Base-by-base conservation (phyloP, 2,329 filamentous ascomycete genomes). In the Pyricularia sp. region DNA sequence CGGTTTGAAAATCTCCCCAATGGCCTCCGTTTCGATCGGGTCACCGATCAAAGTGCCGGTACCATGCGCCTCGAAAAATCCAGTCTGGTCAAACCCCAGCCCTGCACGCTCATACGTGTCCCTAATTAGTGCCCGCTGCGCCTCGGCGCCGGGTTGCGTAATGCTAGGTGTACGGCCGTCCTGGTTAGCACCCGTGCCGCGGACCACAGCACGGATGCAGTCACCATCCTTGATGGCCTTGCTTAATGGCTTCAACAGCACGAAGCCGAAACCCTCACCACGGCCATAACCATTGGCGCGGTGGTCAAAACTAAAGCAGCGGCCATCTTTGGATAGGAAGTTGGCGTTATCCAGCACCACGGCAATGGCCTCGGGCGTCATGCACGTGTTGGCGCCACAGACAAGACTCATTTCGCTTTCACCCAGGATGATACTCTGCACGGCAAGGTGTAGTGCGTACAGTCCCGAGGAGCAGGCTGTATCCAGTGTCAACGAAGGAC, bases 251-350 rank as follows among this genome's bases (percentile, higher is more conserved):
- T 85, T 85, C 0, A 86, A 65, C 0, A 82, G 68, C 0, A 85
- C 58, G 6, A 76, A 72, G 4, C 72, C 78, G 11, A 80, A 73
- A 0, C 80, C 83, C 69, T 85, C 83, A 0, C 79, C 82, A 11
- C 80, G 76, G 0, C 75, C 78, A 70, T 84, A 85, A 0, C 83
- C 84, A 69, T 81, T 76, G 0, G 80, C 83, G 14, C 71, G 70
- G 1, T 73, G 70, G 69, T 83, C 81, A 28, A 79, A 83, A 3
- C 72, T 74, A 64, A 77, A 71, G 69, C 73, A 77, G 9, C 67
- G 69, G 1, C 70, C 73, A 12, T 73, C 72, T 2, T 71, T 70
- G 11, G 71, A 72, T 5, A 74, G 69, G 42, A 74, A 64, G 25
- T 69, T 69, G 50, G 70, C 63, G 30, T 71, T 59, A 69, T 30